A percentile compares a stretch with the other conserved stretches of the same genome.
Evolutionary conservation across 345 rosid species (phyloP).

Genomic region (Ailanthus altissimus): DNA sequence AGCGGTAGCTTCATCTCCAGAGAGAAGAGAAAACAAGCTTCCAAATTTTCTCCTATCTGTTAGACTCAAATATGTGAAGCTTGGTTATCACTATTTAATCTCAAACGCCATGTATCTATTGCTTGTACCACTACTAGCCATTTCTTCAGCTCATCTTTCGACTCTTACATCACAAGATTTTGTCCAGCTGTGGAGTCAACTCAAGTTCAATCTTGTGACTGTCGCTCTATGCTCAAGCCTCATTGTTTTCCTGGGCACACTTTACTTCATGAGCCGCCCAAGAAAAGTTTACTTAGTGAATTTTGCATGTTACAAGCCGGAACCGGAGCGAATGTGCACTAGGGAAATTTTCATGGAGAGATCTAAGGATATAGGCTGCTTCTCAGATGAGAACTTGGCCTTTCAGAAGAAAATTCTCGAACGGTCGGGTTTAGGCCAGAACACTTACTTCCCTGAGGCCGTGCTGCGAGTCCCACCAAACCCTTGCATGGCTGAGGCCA

Average conservation of each 20-base stretch:
- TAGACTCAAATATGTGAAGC: slow-evolving; percentile 71
- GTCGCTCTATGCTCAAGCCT: slow-evolving; percentile 42
- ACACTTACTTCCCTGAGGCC: slow-evolving; percentile 76
- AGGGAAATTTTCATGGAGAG: slow-evolving; percentile 50
- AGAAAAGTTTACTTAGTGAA: slow-evolving; percentile 63
- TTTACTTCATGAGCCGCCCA: slow-evolving; percentile 71
- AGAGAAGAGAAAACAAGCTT: slow-evolving; percentile 35
- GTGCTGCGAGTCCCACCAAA: slow-evolving; percentile 52
- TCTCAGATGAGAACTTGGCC: slow-evolving; percentile 62
- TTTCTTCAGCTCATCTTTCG: slow-evolving; percentile 54
- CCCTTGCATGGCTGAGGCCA: slow-evolving; percentile 62
- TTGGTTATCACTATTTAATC: slow-evolving; percentile 74
- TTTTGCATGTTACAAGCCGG: slow-evolving; percentile 67
- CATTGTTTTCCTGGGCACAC: slow-evolving; percentile 51
- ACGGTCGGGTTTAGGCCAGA: slow-evolving; percentile 78
- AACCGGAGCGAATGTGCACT: slow-evolving; percentile 40
- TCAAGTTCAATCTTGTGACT: slow-evolving; percentile 52
- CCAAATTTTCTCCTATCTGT: slow-evolving; percentile 70
- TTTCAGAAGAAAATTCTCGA: slow-evolving; percentile 84
- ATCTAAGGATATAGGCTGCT: slow-evolving; percentile 39
- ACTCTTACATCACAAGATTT: slow-evolving; percentile 43
- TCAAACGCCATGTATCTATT: slow-evolving; percentile 67
- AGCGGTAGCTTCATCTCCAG: slow-evolving; percentile 22
- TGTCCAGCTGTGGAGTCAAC: slow-evolving; percentile 50
- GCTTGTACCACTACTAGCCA: slow-evolving; percentile 40